Evolutionary conservation across 805 yeast genomes (phyloP).

Genomic region (Barnettozyma siamensis): DNA sequence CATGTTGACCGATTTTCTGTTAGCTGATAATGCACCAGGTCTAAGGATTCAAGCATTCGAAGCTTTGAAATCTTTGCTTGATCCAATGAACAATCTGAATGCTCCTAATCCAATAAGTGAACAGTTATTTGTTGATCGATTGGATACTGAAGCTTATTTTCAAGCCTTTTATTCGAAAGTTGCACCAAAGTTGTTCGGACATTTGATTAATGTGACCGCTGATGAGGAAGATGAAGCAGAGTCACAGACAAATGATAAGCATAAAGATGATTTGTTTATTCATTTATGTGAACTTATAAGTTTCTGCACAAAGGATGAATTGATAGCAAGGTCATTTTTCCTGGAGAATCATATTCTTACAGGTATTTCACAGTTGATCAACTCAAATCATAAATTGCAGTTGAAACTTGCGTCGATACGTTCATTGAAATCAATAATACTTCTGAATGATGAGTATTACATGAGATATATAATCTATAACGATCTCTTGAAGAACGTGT

Average conservation of each 20-base stretch:
- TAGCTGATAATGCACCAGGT: conserved; percentile 62
- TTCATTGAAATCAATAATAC: conserved; percentile 57
- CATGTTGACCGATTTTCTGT: conserved; percentile 52
- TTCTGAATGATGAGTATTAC: conserved; percentile 58
- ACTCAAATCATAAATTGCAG: conserved; percentile 34
- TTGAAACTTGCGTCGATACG: conserved; percentile 64
- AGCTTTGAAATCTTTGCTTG: conserved; percentile 70
- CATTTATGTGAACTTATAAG: conserved; percentile 66
- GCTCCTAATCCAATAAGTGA: conserved; percentile 17
- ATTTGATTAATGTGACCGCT: conserved; percentile 29
- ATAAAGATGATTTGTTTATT: conserved; percentile 41
- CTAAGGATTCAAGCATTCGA: conserved; percentile 78
- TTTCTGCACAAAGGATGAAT: conserved; percentile 54
- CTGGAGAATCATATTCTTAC: conserved; percentile 51
- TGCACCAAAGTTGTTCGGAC: conserved; percentile 51
- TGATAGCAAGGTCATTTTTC: conserved; percentile 56
- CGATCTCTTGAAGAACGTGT: conserved; percentile 43
- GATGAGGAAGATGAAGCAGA: neutral
- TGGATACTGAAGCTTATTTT: conserved; percentile 42
- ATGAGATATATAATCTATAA: conserved; percentile 50
- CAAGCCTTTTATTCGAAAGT: conserved; percentile 55
- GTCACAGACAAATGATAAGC: neutral
- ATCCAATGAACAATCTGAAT: conserved; percentile 30
- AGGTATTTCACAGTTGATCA: conserved; percentile 49
- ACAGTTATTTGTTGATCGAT: conserved; percentile 18